Base-by-base conservation (phyloP, 2,329 filamentous ascomycete genomes). In the Fusarium protoensiforme region DNA sequence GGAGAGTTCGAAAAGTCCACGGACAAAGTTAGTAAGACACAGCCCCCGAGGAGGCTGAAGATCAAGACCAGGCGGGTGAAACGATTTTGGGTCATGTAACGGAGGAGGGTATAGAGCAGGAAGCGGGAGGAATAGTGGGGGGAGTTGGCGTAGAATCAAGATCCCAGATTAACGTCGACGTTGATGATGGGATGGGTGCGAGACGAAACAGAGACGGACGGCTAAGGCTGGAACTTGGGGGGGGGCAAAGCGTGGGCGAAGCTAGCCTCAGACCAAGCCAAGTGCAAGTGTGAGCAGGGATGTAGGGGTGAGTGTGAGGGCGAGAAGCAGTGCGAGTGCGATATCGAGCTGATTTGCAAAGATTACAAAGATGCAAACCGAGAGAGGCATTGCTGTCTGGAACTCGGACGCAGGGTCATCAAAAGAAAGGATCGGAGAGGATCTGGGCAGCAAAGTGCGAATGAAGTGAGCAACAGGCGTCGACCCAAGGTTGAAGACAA, bases 1-100 rank as follows among this genome's bases (percentile, higher is more conserved):
- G 80, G 80, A 77, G 69, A 65, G 66, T 70, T 69, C 56, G 63
- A 73, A 74, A 78, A 78, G 71, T 76, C 59, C 51, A 67, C 33
- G 75, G 78, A 80, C 83, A 84, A 84, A 84, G 80, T 84, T 85
- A 82, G 83, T 81, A 83, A 80, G 79, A 82, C 84, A 86, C 85
- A 86, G 84, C 85, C 85, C 81, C 84, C 81, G 72, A 70, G 72
- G 68, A 75, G 75, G 82, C 81, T 82, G 79, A 80, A 81, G 66
- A 74, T 65, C 62, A 69, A 62, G 61, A 65, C 64, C 69, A 68
- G 76, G 71, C 72, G 72, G 73, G 72, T 73, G 69, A 65, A 77
- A 77, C 72, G 73, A 68, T 77, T 79, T 75, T 77, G 77, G 77
- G 77, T 78, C 72, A 78, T 76, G 75, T 73, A 78, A 78, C 78